Evolutionary conservation across 345 rosid genomes (phyloP).

Genomic region (Camelina neglecta): DNA sequence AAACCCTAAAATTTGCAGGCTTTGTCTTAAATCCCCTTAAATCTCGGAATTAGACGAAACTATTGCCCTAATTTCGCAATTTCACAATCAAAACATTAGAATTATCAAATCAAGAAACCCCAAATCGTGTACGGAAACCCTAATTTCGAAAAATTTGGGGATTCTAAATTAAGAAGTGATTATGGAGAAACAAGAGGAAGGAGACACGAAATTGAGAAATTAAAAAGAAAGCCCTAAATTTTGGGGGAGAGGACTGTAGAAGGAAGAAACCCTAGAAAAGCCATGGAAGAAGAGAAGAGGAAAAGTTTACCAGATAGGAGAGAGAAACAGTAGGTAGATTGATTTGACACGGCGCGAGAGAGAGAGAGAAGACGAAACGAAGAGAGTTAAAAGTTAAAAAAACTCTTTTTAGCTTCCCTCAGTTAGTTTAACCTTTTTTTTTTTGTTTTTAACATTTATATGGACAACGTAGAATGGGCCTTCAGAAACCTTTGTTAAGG

Average conservation of each 20-base stretch:
- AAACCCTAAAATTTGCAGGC: conserved; percentile 39
- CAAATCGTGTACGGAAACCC: conserved; percentile 37
- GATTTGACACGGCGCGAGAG: conserved; percentile 39
- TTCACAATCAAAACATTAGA: conserved; percentile 4
- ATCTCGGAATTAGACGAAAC: not conserved
- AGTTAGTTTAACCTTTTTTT: not conserved
- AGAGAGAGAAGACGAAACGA: conserved; percentile 17
- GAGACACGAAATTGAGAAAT: not conserved
- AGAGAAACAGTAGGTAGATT: conserved; percentile 42
- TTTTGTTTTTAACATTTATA: not conserved
- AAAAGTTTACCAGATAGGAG: conserved; percentile 45
- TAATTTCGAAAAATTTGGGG: conserved; percentile 17
- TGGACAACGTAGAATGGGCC: not conserved
- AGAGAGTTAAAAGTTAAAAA: conserved; percentile 39
- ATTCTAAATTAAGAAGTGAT: not conserved
- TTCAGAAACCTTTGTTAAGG: not conserved
- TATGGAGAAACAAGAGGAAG: not conserved
- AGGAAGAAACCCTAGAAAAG: conserved; percentile 29
- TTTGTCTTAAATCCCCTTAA: conserved; percentile 21
- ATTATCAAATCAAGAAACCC: conserved; percentile 3
- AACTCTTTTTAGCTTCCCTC: conserved; percentile 26
- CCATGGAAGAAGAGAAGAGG: conserved; percentile 31
- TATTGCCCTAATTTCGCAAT: conserved; percentile 21
- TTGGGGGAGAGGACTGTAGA: conserved; percentile 1
- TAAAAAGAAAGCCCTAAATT: conserved; percentile 15